These are phyloP conservation scores for Puccinia polysora DNA, from an alignment of 1,284 basidiomycete genomes.

Conservation along the genomic window DNA sequence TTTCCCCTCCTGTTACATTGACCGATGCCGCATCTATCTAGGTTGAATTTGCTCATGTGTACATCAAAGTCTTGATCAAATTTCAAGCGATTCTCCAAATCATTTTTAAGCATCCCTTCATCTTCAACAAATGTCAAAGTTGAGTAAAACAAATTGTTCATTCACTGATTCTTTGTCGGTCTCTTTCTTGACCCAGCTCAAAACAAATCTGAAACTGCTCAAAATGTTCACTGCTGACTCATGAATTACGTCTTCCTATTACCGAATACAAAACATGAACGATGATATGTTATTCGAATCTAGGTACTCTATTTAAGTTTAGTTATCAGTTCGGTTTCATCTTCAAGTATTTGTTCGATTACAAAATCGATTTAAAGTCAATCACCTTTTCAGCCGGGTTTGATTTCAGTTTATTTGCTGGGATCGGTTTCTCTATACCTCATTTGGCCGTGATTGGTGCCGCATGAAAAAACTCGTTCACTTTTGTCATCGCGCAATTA, in stretches of 20 bases:
- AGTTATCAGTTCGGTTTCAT: background rate
- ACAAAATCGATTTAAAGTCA: slow-evolving; percentile 7
- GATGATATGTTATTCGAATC: too few species aligned
- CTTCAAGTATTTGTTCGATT: slow-evolving; percentile 16
- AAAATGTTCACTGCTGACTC: too few species aligned
- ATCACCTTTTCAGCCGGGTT: slow-evolving; percentile 1
- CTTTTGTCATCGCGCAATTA: too few species aligned
- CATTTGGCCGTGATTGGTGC: too few species aligned
- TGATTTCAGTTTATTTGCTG: background rate
- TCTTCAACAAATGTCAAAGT: slow-evolving; percentile 10
- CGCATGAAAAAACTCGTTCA: too few species aligned
- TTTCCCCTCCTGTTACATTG: background rate
- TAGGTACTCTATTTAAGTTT: slow-evolving; percentile 8
- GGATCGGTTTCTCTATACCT: too few species aligned
- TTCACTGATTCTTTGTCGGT: background rate
- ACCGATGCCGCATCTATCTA: background rate
- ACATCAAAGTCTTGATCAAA: slow-evolving; percentile 12
- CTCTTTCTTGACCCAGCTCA: background rate
- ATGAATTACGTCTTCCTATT: too few species aligned
- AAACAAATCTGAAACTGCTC: background rate
- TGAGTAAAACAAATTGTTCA: background rate
- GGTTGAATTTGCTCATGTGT: slow-evolving; percentile 1
- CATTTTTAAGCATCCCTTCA: background rate
- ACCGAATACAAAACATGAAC: too few species aligned
- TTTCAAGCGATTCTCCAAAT: slow-evolving; percentile 10